Evolutionary conservation across 1,284 basidiomycete species (phyloP).

Genomic region (Bothia castanella): DNA sequence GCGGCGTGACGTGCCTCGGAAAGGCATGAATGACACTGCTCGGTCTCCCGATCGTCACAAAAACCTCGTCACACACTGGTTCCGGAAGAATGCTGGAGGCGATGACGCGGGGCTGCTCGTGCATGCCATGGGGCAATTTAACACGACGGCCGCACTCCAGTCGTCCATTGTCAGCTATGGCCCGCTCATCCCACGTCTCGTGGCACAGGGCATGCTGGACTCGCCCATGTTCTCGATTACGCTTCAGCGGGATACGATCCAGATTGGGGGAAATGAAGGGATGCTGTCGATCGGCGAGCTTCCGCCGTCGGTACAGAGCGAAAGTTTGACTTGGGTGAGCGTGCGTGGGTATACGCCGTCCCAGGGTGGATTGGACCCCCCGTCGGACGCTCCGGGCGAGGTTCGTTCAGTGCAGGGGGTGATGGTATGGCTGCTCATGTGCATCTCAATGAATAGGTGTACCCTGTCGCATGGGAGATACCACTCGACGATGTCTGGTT

Average conservation of each 20-base stretch:
- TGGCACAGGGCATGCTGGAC: conserved; percentile 30
- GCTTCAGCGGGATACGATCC: conserved; percentile 49
- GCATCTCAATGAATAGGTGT: conserved; percentile 20
- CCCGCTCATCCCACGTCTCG: conserved; percentile 41
- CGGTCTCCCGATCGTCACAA: conserved; percentile 9
- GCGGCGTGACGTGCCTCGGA: conserved; percentile 2
- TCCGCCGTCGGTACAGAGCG: conserved; percentile 39
- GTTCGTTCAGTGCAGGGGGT: conserved; percentile 29
- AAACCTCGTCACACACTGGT: conserved; percentile 20
- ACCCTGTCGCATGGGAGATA: conserved; percentile 38
- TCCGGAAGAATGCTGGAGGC: conserved; percentile 8
- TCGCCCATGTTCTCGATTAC: conserved; percentile 42
- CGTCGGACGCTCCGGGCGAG: conserved; percentile 44
- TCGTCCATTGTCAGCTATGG: conserved; percentile 27
- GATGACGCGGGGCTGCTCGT: conserved; percentile 3
- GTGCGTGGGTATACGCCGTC: conserved; percentile 42
- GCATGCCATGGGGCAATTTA: conserved; percentile 8
- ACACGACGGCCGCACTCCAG: conserved; percentile 18
- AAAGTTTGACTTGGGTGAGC: conserved; percentile 49
- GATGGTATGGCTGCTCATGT: conserved; percentile 7
- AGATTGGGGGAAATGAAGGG: conserved; percentile 50
- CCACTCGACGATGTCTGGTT: conserved; percentile 36
- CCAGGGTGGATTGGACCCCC: conserved; percentile 43
- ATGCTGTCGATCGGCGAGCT: conserved; percentile 51
- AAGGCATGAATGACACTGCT: background rate